Percentiles rank a stretch among this genome's conserved stretches.
Evolutionary conservation across 352 stramenopile genomes (phyloP).

Genomic region (Pythium aquatile): DNA sequence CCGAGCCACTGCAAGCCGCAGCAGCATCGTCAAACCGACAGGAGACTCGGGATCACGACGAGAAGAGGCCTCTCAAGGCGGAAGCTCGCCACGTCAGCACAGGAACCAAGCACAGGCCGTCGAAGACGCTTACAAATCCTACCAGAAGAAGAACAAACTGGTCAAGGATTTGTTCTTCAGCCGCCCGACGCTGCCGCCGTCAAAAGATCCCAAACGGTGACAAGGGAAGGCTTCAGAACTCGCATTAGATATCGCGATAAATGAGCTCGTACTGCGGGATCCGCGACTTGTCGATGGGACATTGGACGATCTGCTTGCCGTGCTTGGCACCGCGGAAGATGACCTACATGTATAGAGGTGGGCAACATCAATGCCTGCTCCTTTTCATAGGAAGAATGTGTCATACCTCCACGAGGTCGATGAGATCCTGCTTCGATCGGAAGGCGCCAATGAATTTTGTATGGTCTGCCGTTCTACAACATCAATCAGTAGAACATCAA

Average conservation of each 20-base stretch:
- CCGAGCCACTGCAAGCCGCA: neutral
- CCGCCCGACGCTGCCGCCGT: conserved; percentile 38
- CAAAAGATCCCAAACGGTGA: conserved; percentile 19
- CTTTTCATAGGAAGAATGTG: no score
- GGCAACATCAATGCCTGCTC: neutral
- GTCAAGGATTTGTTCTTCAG: conserved; percentile 61
- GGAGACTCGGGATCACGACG: conserved; percentile 9
- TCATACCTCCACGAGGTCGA: conserved; percentile 83
- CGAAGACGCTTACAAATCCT: conserved; percentile 36
- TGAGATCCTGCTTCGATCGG: conserved; percentile 70
- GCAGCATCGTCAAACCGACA: neutral
- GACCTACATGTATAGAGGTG: conserved; percentile 36
- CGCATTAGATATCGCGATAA: conserved; percentile 73
- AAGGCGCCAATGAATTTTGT: conserved; percentile 89
- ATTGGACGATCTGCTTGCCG: conserved; percentile 81
- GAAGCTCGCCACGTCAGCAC: neutral
- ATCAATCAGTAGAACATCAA: neutral
- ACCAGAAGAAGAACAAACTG: conserved; percentile 51
- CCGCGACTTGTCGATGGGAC: conserved; percentile 69
- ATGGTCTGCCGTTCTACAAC: conserved; percentile 71
- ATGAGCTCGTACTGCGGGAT: conserved; percentile 83
- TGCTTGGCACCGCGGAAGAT: conserved; percentile 78
- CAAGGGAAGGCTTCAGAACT: neutral
- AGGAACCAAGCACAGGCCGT: conserved; percentile 8
- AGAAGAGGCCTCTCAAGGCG: neutral